A percentile compares a stretch with the other conserved stretches of the same genome.
Conservation (phyloP, 257 asterid species). For the Solanum piurae region DNA sequence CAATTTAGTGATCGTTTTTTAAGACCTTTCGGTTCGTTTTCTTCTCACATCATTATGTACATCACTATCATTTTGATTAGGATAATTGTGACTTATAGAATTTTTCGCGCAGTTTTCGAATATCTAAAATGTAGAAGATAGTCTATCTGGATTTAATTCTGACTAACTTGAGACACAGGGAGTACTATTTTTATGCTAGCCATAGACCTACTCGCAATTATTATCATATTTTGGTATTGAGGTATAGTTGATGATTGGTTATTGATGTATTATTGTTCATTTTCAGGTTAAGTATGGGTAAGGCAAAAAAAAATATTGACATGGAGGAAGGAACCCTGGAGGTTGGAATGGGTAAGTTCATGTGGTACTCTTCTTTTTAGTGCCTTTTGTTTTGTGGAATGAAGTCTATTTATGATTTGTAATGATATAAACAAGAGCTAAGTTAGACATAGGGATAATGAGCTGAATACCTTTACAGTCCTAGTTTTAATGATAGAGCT, state of each 20-base stretch:
- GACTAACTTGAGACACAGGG: neutral
- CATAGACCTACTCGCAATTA: neutral
- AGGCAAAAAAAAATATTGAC: conserved; percentile 40
- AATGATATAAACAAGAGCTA: neutral
- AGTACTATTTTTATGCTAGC: neutral
- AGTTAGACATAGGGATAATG: neutral
- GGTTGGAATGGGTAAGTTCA: conserved; percentile 80
- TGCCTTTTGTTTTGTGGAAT: neutral
- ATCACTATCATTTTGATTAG: neutral
- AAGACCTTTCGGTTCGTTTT: neutral
- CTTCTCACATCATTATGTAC: neutral
- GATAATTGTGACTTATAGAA: neutral
- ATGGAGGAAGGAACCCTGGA: conserved; percentile 83
- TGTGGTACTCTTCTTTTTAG: neutral
- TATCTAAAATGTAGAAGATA: neutral
- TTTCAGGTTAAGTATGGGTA: conserved; percentile 37
- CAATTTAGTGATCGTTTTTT: neutral
- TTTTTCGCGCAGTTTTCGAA: neutral
- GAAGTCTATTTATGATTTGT: neutral
- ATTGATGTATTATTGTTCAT: neutral
- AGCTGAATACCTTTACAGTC: neutral
- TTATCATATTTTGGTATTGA: neutral
- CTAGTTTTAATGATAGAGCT: neutral
- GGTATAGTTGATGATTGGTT: neutral
- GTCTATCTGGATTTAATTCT: neutral